Evolutionary conservation across 129 eudicot species (phyloP), one percentile per base, ranked within the genome.

Genomic region (Pseudognaphalium luteoalbum): DNA sequence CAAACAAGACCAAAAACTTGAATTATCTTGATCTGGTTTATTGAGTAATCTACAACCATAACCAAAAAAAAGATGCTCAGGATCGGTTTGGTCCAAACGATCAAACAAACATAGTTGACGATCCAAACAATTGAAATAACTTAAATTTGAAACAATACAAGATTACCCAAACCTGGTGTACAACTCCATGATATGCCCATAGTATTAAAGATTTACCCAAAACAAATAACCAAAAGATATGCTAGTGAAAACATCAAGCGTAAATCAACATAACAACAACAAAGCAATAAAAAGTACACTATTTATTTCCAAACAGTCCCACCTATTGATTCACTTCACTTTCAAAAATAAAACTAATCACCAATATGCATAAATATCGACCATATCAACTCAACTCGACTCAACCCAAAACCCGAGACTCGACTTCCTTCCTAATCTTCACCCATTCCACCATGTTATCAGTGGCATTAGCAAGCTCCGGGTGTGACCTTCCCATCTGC

Each of bases 371-470:
- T 29, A 7, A 11, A 51, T 28, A 19, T 3, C 62, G 20, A 59
- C 21, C 63, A 65, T 1, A 41, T 41, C 47, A 35, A 6, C 8
- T 41, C 44, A 39, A 19, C 20, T 20, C 70, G 52, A 34, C 21
- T 59, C 76, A 78, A 78, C 52, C 14, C 70, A 77, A 81, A 64
- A 59, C 42, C 78, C 64, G 77, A 63, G 22, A 63, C 32, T 65
- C 64, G 15, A 25, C 88, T 17, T 52, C 32, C 81, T 91, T 94
- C 96, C 97, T 87, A 6, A 89, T 88, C 83, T 91, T 87, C 19
- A 94, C 72, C 97, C 97, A 94, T 81, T 86, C 90, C 21, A 86
- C 86, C 97, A 91, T 94, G 62, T 83, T 72, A 35, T 86, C 89
- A 6, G 96, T 85, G 10, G 93, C 91, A 35, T 71, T 85, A 34